Evolutionary conservation across 345 rosid species (phyloP), one percentile per base, ranked within the genome.

Genomic region (Trapa incisa): DNA sequence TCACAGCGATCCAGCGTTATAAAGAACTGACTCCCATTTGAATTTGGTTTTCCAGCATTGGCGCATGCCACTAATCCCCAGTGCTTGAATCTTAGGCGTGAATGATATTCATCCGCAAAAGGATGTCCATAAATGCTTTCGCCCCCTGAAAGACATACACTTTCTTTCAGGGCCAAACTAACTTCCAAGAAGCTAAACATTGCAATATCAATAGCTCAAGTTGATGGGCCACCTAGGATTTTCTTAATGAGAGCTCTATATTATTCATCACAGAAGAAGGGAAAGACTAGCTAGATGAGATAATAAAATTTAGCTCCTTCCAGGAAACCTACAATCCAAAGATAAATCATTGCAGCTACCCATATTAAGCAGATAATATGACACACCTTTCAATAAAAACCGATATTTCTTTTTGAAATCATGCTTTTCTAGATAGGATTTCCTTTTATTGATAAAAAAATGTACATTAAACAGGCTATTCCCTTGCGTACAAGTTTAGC

Each of bases 1-100:
- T 94, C 96, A 65, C 85, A 87, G 70, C 81, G 87, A 86, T 91
- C 99, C 82, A 94, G 80, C 35, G 99, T 78, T 61, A 91, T 81
- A 70, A 94, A 94, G 78, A 94, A 94, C 75, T 91, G 97, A 73
- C 96, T 94, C 38, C 97, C 97, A 76, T 91, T 94, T 0, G 99
- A 77, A 78, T 91, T 83, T 0, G 95, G 93, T 8, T 82, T 57
- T 70, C 96, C 88, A 38, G 87, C 89, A 83, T 91, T 91, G 15
- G 96, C 99, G 81, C 92, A 91, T 3, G 97, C 99, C 52, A 94
- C 89, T 60, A 94, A 66, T 16, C 96, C 97, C 61, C 99, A 80
- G 76, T 94, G 97, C 66, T 89, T 91, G 75, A 94, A 94, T 62
- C 96, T 80, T 71, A 94, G 65, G 52, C 91, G 95, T 1, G 99